Evolutionary conservation across 768 basidiomycete genomes (phyloP), one percentile per base, ranked within the genome.

Genomic region (Amanita inopinata): DNA sequence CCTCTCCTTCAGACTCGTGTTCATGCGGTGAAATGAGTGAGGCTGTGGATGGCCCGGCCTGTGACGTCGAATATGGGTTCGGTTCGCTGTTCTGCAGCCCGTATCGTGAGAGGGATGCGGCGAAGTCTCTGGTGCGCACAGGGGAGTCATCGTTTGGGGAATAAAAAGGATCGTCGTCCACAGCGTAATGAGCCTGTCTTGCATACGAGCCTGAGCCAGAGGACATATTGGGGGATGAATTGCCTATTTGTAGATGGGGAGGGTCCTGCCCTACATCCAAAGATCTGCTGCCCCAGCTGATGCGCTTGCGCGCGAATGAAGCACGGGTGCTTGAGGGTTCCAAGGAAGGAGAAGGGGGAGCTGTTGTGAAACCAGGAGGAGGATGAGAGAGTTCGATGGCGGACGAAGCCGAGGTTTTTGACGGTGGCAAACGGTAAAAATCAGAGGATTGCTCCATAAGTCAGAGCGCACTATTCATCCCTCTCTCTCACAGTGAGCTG

Each of bases 261-360:
- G 71, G 71, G 55, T 76, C 74, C 50, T 66, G 67, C 40, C 65
- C 65, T 33, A 56, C 50, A 45, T 74, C 69, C 33, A 64, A 49
- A 17, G 60, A 57, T 39, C 65, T 58, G 43, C 61, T 59, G 17
- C 74, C 73, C 78, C 81, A 77, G 53, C 80, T 82, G 1, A 66
- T 57, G 45, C 81, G 67, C 38, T 78, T 63, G 47, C 79, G 68
- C 27, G 79, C 54, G 48, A 68, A 60, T 12, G 59, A 55, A 15
- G 49, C 38, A 10, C 65, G 58, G 36, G 64, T 64, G 45, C 71
- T 67, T 2, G 72, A 65, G 14, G 78, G 72, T 20, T 74, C 73
- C 18, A 73, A 61, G 20, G 75, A 65, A n/a, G 79, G 76, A 8
- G 79, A 77, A 27, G 69, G 56, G 11, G 78, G 76, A 15, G 60